Base-by-base conservation (phyloP, 441 rosid genomes). In the Isatis lusitanica region DNA sequence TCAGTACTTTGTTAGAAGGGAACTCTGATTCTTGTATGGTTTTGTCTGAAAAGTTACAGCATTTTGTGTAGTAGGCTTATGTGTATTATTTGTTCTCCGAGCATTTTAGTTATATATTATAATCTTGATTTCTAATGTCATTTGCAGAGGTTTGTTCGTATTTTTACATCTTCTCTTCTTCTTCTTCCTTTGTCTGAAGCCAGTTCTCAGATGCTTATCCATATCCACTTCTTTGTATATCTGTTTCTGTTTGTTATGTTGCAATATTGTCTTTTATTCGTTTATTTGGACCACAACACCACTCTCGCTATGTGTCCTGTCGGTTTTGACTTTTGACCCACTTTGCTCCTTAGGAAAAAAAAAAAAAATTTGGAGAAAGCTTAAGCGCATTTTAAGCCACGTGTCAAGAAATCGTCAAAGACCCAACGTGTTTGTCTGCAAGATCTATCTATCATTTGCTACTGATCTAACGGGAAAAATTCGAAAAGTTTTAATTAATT, bases 11-110 rank as follows among this genome's bases (percentile, higher is more conserved):
- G 2, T 21, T 57, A 57, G 61, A 52, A 28, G 8, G 42, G 63
- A 18, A 59, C 39, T 59, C 38, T 50, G 68, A 67, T 67, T 74
- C 68, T 67, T 59, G 53, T 74, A 58, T 65, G 66, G 42, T 66
- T 74, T 65, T 66, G 51, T 66, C 59, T 26, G 53, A 46, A 52
- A 58, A 58, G 78, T 48, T 13, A 66, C 62, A 66, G 48, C 55
- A 43, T 33, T 44, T 74, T 74, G 78, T 74, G 74, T 60, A 74
- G 78, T 74, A 66, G 66, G 72, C 51, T 36, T 71, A 58, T 66
- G 66, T 66, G 72, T 58, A 67, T 58, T 51, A 51, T 68, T 60
- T 74, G 68, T 51, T 74, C 26, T 40, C 73, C 43, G 78, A 60
- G 68, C 63, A 51, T 52, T 60, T 74, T 60, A 51, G 73, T 21